Base-by-base conservation (phyloP, 306 rosid genomes). In the Sicyos baderoa region DNA sequence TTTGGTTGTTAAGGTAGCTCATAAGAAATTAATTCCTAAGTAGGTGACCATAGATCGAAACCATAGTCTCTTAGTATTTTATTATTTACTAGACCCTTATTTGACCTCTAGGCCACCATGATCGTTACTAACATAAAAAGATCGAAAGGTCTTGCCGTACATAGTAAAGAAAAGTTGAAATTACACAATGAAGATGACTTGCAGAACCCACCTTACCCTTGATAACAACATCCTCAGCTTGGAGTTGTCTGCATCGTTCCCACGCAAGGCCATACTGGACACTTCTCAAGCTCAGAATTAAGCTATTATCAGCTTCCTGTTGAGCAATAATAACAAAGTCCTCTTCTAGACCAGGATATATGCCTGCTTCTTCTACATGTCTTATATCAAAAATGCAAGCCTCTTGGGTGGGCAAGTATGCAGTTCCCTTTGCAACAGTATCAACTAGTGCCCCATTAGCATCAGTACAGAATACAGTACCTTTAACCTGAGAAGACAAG, bases 191-290 rank as follows among this genome's bases (percentile, higher is more conserved):
- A 60, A 65, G 68, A 78, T 56, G 50, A 16, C 6, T 68, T 29
- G 58, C 61, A 74, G 80, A 79, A 86, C 97, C 75, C 70, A 89
- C 97, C 95, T 88, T 92, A 82, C 96, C 95, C 96, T 86, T 92
- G 84, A 89, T 77, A 77, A 92, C 91, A 67, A 82, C 85, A 86
- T 92, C 98, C 89, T 89, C 96, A 35, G 95, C 77, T 75, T 86
- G 95, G 63, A 92, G 96, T 77, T 92, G 97, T 75, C 96, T 83
- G 72, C 97, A 92, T 49, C 97, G 85, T 75, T 92, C 96, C 97
- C 97, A 92, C 0, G 95, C 95, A 80, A 92, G 89, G 61, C 82
- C 92, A 78, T 76, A 84, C 62, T 89, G 95, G 22, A 87, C 68
- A 42, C 83, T 54, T 79, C 84, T 89, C 73, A 92, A 83, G 82